These are phyloP conservation scores for Lasiodiplodia citricola DNA, from an alignment of 2,329 filamentous ascomycete genomes.

Conservation along the genomic window DNA sequence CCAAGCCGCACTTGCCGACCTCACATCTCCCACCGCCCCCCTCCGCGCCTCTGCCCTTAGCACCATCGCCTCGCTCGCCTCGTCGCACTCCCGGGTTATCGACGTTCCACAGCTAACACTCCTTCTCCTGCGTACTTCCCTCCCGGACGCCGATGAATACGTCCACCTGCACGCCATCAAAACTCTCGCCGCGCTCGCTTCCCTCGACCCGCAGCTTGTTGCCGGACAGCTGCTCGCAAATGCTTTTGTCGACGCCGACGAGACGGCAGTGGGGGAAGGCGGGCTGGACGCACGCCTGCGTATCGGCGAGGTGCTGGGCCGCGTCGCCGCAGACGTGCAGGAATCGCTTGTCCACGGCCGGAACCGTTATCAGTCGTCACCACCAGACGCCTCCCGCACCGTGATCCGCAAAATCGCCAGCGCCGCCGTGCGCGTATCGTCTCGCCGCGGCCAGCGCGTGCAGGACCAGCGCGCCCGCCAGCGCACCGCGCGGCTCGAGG, in stretches of 20 bases:
- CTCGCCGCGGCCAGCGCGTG: slow-evolving; percentile 65
- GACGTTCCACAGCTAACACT: slow-evolving; percentile 71
- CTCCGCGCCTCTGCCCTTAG: slow-evolving; percentile 45
- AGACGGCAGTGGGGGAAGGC: slow-evolving; percentile 36
- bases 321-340: slow-evolving; percentile 31
- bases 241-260: slow-evolving; percentile 69
- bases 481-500: slow-evolving; percentile 55
- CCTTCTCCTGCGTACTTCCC: slow-evolving; percentile 67
- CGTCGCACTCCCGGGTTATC: slow-evolving; percentile 60
- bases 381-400: slow-evolving; percentile 36
- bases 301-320: slow-evolving; percentile 63
- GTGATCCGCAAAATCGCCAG: slow-evolving; percentile 55
- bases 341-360: not conserved
- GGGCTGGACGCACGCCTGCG: slow-evolving; percentile 68
- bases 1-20: slow-evolving; percentile 17
- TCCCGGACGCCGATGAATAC: slow-evolving; percentile 72
- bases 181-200: slow-evolving; percentile 66
- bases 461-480: slow-evolving; percentile 64
- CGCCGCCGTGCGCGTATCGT: slow-evolving; percentile 67
- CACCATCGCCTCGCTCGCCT: slow-evolving; percentile 55
- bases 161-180: slow-evolving; percentile 72
- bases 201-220: slow-evolving; percentile 66
- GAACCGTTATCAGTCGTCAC: not conserved
- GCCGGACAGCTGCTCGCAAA: slow-evolving; percentile 65
- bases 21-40: slow-evolving; percentile 40